A percentile compares a stretch with the other conserved stretches of the same genome.
These are phyloP conservation scores for Kuraishia cidri DNA, from an alignment of 805 yeast genomes.

Conservation along the genomic window DNA sequence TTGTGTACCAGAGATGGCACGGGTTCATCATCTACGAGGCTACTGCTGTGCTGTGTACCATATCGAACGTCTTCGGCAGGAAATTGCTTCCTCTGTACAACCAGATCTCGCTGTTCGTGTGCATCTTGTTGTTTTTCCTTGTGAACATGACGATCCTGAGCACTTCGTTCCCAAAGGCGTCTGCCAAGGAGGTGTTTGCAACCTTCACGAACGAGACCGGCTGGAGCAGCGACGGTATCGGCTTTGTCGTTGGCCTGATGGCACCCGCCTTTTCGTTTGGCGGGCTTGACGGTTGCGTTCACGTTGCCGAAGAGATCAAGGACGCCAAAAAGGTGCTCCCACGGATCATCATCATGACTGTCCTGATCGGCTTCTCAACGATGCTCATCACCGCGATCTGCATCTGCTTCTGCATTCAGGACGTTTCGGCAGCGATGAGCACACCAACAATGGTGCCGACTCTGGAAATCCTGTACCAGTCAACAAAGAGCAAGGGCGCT, in stretches of 20 bases:
- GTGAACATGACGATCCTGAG: slow-evolving; percentile 7
- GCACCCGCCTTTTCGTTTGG: slow-evolving; percentile 18
- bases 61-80: slow-evolving; percentile 9
- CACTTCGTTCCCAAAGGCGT: background rate
- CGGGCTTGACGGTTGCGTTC: slow-evolving; percentile 21
- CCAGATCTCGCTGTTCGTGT: slow-evolving; percentile 12
- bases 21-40: slow-evolving; percentile 7
- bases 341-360: slow-evolving; percentile 18
- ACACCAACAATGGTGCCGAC: slow-evolving; percentile 25
- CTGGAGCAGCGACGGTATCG: slow-evolving; percentile 17
- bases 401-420: too few species aligned
- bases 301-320: slow-evolving; percentile 21
- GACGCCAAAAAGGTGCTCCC: slow-evolving; percentile 19
- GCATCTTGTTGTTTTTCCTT: slow-evolving; percentile 14
- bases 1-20: slow-evolving; percentile 8
- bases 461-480: slow-evolving; percentile 50
- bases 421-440: slow-evolving; percentile 8
- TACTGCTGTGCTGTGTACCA: slow-evolving; percentile 9
- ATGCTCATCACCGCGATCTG: slow-evolving; percentile 9
- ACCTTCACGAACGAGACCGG: slow-evolving; percentile 16
- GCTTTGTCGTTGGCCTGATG: slow-evolving; percentile 17
- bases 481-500: slow-evolving; percentile 61
- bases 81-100: slow-evolving; percentile 6
- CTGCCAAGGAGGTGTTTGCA: slow-evolving; percentile 9
- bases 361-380: slow-evolving; percentile 13